A percentile compares a stretch with the other conserved stretches of the same genome.
Conservation (phyloP, 2,329 filamentous ascomycete species). For the Paramyrothecium sp. region DNA sequence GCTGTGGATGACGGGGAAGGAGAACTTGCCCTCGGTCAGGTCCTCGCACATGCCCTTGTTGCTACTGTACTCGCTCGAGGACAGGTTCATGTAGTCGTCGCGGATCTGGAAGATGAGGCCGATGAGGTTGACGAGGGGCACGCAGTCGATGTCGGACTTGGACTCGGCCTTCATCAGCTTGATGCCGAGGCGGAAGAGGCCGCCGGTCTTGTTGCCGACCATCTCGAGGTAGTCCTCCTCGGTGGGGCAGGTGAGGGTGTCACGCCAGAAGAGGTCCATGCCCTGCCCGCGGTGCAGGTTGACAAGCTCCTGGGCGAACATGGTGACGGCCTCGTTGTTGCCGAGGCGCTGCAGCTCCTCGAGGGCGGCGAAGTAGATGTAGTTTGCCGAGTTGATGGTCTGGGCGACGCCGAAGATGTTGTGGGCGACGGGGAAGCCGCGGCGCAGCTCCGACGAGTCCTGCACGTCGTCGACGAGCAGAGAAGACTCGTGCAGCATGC, state of each 20-base stretch:
- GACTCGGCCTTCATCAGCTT: conserved; percentile 85
- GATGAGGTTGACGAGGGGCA: conserved; percentile 80
- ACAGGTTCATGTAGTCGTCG: conserved; percentile 92
- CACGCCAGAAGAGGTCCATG: conserved; percentile 89
- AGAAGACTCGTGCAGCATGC: conserved; percentile 83
- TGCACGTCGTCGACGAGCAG: conserved; percentile 86
- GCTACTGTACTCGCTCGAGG: conserved; percentile 69
- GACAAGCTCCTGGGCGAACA: conserved; percentile 79
- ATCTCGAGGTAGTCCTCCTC: conserved; percentile 94
- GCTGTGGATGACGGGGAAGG: conserved; percentile 91
- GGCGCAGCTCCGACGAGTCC: conserved; percentile 72
- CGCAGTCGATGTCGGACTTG: conserved; percentile 59
- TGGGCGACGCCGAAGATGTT: conserved; percentile 82
- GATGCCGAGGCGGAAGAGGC: conserved; percentile 79
- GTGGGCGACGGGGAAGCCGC: conserved; percentile 80
- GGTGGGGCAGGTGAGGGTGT: conserved; percentile 77
- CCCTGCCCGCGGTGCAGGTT: conserved; percentile 86
- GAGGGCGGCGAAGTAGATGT: conserved; percentile 80
- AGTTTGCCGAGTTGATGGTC: conserved; percentile 89
- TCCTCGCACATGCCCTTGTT: conserved; percentile 97
- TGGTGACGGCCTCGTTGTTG: conserved; percentile 64
- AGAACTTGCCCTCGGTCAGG: conserved; percentile 95
- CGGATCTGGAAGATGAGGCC: conserved; percentile 88
- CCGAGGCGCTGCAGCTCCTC: conserved; percentile 70
- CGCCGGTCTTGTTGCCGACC: conserved; percentile 89